Conservation (phyloP, 257 asterid species). For the Solanum neorickii region DNA sequence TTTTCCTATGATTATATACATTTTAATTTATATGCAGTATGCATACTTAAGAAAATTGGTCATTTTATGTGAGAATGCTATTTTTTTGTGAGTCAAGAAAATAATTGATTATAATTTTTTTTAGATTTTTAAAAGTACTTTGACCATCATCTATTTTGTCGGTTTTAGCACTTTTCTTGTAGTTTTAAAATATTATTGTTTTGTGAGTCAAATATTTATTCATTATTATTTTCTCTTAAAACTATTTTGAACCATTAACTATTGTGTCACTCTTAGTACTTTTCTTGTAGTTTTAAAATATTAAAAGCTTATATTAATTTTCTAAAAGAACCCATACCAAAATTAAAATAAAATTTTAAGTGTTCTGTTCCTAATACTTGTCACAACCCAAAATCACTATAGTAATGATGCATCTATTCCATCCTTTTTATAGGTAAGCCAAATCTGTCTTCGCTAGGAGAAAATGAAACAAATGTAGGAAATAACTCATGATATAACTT, state of each 20-base stretch:
- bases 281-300: neutral
- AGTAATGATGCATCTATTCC: neutral
- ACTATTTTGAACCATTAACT: neutral
- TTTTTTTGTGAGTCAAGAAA: neutral
- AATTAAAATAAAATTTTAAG: no score
- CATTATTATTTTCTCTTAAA: no score
- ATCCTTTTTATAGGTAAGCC: neutral
- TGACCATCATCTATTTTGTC: neutral
- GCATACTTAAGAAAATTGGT: neutral
- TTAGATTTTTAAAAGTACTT: neutral
- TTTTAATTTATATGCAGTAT: neutral
- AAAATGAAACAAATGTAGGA: no score
- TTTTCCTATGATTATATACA: no score
- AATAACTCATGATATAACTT: neutral
- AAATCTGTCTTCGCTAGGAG: neutral
- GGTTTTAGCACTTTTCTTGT: neutral
- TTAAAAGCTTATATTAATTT: neutral
- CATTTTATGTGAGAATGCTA: neutral
- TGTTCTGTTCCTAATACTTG: neutral
- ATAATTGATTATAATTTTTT: no score
- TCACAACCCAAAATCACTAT: neutral
- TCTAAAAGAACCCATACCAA: neutral
- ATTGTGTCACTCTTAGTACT: neutral
- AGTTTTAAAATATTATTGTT: no score
- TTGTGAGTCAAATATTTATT: neutral